phyloP scores from a whole-genome alignment of 169 alveolate species.

The Amoebophrya sp. region DNA sequence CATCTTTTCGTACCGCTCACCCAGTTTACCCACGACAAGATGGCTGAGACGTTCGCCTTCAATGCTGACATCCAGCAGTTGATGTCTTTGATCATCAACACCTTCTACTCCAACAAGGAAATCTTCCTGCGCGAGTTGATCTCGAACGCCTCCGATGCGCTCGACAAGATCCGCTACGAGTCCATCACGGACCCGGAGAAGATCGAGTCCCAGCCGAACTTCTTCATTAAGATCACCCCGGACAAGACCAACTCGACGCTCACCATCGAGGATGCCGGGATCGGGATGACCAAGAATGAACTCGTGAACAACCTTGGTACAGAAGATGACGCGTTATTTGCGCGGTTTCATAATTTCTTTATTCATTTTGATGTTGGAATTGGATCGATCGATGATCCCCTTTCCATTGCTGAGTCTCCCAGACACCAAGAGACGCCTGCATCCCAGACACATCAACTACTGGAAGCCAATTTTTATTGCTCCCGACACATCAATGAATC shows the following conservation, averaged over 20 bases:
- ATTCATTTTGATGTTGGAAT: neutral
- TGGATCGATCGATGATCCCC: neutral
- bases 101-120: conserved; percentile 98
- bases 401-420: neutral
- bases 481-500: neutral
- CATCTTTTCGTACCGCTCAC: too few relatives aligned
- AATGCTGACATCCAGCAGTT: neutral
- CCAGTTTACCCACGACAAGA: too few relatives aligned
- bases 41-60: too few relatives aligned
- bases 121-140: conserved; percentile 96
- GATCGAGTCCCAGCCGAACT: conserved; percentile 75
- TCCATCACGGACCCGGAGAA: conserved; percentile 90
- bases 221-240: conserved; percentile 85
- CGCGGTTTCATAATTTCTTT: too few relatives aligned
- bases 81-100: conserved; percentile 87
- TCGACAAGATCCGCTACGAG: conserved; percentile 95
- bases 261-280: conserved; percentile 92
- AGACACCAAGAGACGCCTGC: too few relatives aligned
- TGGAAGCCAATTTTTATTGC: neutral
- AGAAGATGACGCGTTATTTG: too few relatives aligned
- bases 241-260: conserved; percentile 90
- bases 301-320: conserved; percentile 91
- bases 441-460: too few relatives aligned
- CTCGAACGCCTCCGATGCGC: conserved; percentile 96
- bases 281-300: conserved; percentile 97